phyloP scores from a whole-genome alignment of 1,139 yeast genomes.

The Geotrichum histeridarum region DNA sequence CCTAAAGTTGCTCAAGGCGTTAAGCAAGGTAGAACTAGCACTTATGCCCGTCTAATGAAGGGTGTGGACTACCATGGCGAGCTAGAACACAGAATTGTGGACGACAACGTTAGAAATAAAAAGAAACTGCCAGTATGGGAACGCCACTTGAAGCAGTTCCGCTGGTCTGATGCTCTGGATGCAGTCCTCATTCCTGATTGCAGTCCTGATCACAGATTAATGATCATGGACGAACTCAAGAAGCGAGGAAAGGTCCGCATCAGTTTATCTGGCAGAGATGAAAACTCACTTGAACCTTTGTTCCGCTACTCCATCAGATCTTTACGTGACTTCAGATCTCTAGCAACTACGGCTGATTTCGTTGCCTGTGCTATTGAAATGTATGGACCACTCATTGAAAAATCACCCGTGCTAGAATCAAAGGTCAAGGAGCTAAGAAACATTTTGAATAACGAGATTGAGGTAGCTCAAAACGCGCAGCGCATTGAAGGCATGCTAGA shows the following conservation, averaged over 20 bases:
- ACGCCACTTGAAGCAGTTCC: constrained; percentile 74
- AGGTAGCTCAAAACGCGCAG: constrained; percentile 80
- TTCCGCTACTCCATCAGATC: constrained; percentile 73
- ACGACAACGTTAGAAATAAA: constrained; percentile 45
- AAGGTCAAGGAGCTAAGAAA: constrained; percentile 52
- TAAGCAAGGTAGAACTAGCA: constrained; percentile 41
- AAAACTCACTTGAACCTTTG: constrained; percentile 75
- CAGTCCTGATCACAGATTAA: constrained; percentile 70
- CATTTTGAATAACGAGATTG: constrained; percentile 62
- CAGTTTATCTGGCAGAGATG: constrained; percentile 77
- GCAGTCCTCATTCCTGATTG: constrained; percentile 74
- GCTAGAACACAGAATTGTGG: constrained; percentile 68
- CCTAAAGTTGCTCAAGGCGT: constrained; percentile 47
- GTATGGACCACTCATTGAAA: constrained; percentile 67
- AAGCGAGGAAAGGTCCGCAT: constrained; percentile 82
- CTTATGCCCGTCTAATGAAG: constrained; percentile 75
- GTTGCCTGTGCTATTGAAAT: constrained; percentile 74
- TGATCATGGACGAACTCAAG: constrained; percentile 78
- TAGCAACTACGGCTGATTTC: constrained; percentile 75
- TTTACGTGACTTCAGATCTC: constrained; percentile 74
- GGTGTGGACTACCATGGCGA: constrained; percentile 91
- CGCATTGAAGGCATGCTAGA: constrained; percentile 92
- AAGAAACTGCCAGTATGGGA: constrained; percentile 77
- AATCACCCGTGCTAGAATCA: constrained; percentile 75
- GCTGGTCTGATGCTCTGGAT: constrained; percentile 91